Evolutionary conservation across 148 eudicot species (phyloP).

Genomic region (Fagopyrum tataricum): DNA sequence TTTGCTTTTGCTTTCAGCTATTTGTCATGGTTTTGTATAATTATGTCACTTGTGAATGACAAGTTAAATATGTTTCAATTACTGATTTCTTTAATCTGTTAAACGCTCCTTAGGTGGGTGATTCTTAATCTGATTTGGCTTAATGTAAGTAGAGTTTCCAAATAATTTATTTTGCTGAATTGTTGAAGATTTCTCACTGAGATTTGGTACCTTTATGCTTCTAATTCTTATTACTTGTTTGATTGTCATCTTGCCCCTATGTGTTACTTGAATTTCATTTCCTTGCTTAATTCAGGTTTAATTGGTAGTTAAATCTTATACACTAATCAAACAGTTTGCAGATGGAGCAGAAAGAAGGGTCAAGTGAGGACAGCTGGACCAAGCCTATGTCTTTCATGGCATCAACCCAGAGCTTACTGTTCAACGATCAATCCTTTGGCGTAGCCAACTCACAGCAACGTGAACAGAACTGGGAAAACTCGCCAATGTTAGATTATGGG

Average conservation of each 20-base stretch:
- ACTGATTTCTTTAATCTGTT: neutral
- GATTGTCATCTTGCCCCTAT: neutral
- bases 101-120: neutral
- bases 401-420: conserved; percentile 16
- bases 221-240: neutral
- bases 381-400: conserved; percentile 21
- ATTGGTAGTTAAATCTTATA: neutral
- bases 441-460: conserved; percentile 23
- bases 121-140: neutral
- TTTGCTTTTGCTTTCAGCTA: neutral
- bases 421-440: conserved; percentile 22
- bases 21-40: neutral
- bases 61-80: neutral
- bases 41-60: neutral
- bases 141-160: neutral
- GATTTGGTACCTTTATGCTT: neutral
- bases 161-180: neutral
- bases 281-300: neutral
- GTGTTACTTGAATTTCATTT: neutral
- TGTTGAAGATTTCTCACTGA: too few relatives aligned
- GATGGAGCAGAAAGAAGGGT: conserved; percentile 42
- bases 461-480: conserved; percentile 26
- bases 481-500: conserved; percentile 24
- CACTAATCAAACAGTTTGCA: conserved; percentile 9
- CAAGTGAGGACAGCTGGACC: conserved; percentile 28